These are phyloP conservation scores for Aspergillus brasiliensis DNA, from an alignment of 2,329 filamentous ascomycete genomes.

Conservation along the genomic window DNA sequence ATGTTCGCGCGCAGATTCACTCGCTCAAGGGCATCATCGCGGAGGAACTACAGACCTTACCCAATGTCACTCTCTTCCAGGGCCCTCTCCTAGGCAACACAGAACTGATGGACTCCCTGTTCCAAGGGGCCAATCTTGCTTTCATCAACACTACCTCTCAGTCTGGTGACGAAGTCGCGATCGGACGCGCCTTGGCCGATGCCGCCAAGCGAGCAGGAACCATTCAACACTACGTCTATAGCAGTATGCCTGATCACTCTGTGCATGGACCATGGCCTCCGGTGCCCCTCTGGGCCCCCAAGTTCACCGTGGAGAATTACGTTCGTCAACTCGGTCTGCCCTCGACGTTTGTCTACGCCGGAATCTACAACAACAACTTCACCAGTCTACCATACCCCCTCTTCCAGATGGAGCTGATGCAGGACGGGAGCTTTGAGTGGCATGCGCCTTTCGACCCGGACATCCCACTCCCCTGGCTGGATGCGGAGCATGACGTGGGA, in stretches of 20 bases:
- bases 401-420: constrained; percentile 89
- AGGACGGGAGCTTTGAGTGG: constrained; percentile 87
- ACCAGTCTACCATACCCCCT: constrained; percentile 88
- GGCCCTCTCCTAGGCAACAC: constrained; percentile 70
- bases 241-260: constrained; percentile 93
- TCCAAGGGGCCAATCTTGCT: constrained; percentile 80
- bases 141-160: constrained; percentile 99
- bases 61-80: constrained; percentile 75
- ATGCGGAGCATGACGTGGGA: constrained; percentile 94
- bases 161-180: constrained; percentile 81
- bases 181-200: constrained; percentile 85
- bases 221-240: constrained; percentile 92
- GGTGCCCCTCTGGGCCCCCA: constrained; percentile 86
- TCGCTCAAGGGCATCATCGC: constrained; percentile 86
- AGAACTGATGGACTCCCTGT: constrained; percentile 73
- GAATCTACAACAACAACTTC: constrained; percentile 99
- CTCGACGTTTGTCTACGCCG: constrained; percentile 91
- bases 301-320: constrained; percentile 91
- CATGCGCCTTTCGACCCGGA: constrained; percentile 90
- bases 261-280: constrained; percentile 80
- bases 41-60: constrained; percentile 77
- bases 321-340: constrained; percentile 79
- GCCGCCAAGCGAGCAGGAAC: constrained; percentile 77
- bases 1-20: constrained; percentile 87
- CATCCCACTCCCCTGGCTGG: constrained; percentile 87